Evolutionary conservation across 768 basidiomycete species (phyloP).

Genomic region (Obba rivulosa): DNA sequence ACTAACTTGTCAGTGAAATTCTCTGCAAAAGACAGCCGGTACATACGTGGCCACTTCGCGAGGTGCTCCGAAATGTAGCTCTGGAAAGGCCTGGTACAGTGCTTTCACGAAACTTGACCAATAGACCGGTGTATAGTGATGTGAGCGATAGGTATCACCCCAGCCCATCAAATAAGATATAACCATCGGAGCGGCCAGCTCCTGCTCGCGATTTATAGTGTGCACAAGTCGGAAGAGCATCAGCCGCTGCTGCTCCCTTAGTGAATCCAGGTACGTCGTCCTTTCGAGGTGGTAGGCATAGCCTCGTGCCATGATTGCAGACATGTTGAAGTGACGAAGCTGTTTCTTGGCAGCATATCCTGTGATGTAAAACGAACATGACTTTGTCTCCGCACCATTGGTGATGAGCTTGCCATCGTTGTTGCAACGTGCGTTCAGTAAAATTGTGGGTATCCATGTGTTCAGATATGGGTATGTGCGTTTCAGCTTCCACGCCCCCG

Average conservation of each 20-base stretch:
- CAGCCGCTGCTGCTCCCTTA: conserved; percentile 22
- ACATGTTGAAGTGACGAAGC: conserved; percentile 26
- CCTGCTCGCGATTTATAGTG: conserved; percentile 32
- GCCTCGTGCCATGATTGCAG: conserved; percentile 29
- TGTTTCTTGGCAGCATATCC: conserved; percentile 35
- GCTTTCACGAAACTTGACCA: conserved; percentile 24
- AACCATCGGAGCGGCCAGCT: conserved; percentile 33
- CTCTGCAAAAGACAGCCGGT: too few species aligned
- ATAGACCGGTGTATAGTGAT: conserved; percentile 30
- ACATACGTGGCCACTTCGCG: too few species aligned
- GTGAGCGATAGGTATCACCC: conserved; percentile 33
- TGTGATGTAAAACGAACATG: conserved; percentile 31
- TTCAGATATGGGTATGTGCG: conserved; percentile 15
- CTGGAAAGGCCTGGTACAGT: conserved; percentile 20
- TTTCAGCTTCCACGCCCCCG: conserved; percentile 14
- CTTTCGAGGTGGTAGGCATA: conserved; percentile 23
- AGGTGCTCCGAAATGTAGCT: too few species aligned
- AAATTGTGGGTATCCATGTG: conserved; percentile 20
- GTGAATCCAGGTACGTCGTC: conserved; percentile 8
- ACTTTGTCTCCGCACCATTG: conserved; percentile 28
- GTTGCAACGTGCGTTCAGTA: conserved; percentile 28
- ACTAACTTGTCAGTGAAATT: too few species aligned
- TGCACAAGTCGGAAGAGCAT: conserved; percentile 29
- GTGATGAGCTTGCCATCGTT: conserved; percentile 38
- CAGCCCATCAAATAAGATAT: conserved; percentile 40